Evolutionary conservation across 768 basidiomycete genomes (phyloP), one percentile per base, ranked within the genome.

Genomic region (Suillus tomentosus): DNA sequence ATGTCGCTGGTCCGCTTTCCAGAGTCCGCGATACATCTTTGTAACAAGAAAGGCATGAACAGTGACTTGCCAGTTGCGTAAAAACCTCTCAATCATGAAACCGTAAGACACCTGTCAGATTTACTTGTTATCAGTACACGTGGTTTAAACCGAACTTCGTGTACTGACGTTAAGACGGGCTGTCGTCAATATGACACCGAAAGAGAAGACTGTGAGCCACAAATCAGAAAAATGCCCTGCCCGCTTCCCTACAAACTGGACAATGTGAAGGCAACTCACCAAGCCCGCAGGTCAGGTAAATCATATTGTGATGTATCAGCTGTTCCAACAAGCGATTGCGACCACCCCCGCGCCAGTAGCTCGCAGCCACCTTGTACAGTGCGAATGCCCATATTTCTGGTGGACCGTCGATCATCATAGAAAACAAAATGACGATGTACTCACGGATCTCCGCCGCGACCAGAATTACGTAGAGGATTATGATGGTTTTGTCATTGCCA

Each of bases 1-100:
- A 19, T 10, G 39, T 40, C 24, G 57, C 39, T 10, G 24, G 10
- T 24, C 24, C 11, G 39, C 24, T 42, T 9, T 58, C 57, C 57
- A 58, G 39, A 58, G 57, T 58, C 24, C 57, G 19, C 39, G 57
- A 58, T 42, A 42, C 57, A 58, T 40, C 57, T 42, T 58, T 11
- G 39, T 58, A 17, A 58, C 57, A 27, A 58, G 57, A 42, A 58
- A 58, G 57, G 57, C 57, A 19, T 58, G 57, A 19, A 58, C 39
- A 17, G 39, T 42, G 9, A 27, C 57, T 58, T 58, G 57, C 57
- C 57, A 58, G 57, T 40, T 42, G 39, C 39, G 39, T 58, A 58
- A 17, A 42, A 58, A 58, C 39, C 24, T 58, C 57, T 17, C 57
- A 58, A 58, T 27, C 57, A 58, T 58, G 39, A 58, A 58, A 17